Percentiles rank a stretch among this genome's conserved stretches.
Evolutionary conservation across 176 grass and related monocot species (phyloP).

Genomic region (Musa acuminata): DNA sequence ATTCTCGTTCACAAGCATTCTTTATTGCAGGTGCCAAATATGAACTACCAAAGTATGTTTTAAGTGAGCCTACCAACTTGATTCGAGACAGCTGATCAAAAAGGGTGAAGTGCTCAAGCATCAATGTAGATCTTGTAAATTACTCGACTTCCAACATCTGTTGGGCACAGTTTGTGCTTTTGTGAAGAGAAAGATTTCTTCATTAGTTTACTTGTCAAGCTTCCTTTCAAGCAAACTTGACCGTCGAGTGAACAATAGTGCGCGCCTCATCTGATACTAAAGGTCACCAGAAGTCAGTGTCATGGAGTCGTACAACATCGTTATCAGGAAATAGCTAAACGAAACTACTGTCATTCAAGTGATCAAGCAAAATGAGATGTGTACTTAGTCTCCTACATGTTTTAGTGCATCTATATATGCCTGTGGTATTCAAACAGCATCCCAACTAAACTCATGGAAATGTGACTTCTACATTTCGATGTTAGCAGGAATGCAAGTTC

Average conservation of each 20-base stretch:
- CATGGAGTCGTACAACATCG: too few species aligned
- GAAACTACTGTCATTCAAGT: too few species aligned
- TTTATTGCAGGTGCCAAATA: conserved; percentile 74
- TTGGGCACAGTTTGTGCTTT: not conserved
- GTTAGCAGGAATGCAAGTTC: too few species aligned
- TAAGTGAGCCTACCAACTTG: conserved; percentile 83
- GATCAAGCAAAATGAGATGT: too few species aligned
- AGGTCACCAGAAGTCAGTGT: not conserved
- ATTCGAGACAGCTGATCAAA: conserved; percentile 32
- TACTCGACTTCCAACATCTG: not conserved
- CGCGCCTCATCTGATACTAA: not conserved
- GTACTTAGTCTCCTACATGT: too few species aligned
- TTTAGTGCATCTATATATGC: too few species aligned
- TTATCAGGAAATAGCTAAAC: too few species aligned
- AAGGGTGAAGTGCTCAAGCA: conserved; percentile 6
- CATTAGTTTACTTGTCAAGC: not conserved
- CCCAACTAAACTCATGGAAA: too few species aligned
- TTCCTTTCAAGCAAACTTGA: not conserved
- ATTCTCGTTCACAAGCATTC: not conserved
- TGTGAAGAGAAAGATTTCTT: not conserved
- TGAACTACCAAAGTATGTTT: conserved; percentile 80
- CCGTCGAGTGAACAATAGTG: not conserved
- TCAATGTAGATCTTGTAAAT: conserved; percentile 74
- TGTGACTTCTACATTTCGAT: too few species aligned
- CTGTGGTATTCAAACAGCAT: too few species aligned